Evolutionary conservation across 2,329 filamentous ascomycete genomes (phyloP), one percentile per base, ranked within the genome.

Genomic region (Aspergillus ochraceoroseus): DNA sequence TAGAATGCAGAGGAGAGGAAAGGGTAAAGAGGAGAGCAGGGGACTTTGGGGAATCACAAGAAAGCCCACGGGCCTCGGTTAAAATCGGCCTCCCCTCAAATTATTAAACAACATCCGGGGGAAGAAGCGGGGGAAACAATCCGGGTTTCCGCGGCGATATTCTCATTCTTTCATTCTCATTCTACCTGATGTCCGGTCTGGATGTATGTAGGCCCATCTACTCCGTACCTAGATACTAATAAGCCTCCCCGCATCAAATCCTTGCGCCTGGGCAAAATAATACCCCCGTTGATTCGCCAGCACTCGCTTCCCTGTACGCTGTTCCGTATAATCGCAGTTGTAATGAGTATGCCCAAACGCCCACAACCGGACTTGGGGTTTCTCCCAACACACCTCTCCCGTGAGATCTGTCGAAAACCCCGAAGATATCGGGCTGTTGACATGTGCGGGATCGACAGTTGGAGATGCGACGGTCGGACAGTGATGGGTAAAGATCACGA

Each of bases 321-420:
- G 54, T 9, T 64, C 59, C 5, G 45, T 32, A 37, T 65, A 71
- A 35, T 65, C 58, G 49, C 63, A 70, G 46, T 68, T 70, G 46
- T 59, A 71, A 52, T 74, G 71, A 8, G 70, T 74, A 48, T 74
- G 70, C 2, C 71, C 70, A 56, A 71, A 73, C 2, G 64, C 70
- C 71, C 70, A 73, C 2, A 70, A 14, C 23, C 54, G 58, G 3
- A 73, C 70, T 3, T 43, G 55, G 1, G 41, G 43, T 38, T 54
- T 63, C 20, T 38, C 58, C 65, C 64, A 72, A 38, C 69, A 71
- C 8, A 40, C 18, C 34, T 72, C 57, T 1, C 25, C 41, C 0
- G 49, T 55, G 30, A 74, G 48, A 48, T 73, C 65, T 2, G 69
- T 72, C 13, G 63, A 56, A 47, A 73, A 73, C 2, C 57, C 68